Evolutionary conservation across 768 basidiomycete genomes (phyloP), one percentile per base, ranked within the genome.

Genomic region (Terana coerulea): DNA sequence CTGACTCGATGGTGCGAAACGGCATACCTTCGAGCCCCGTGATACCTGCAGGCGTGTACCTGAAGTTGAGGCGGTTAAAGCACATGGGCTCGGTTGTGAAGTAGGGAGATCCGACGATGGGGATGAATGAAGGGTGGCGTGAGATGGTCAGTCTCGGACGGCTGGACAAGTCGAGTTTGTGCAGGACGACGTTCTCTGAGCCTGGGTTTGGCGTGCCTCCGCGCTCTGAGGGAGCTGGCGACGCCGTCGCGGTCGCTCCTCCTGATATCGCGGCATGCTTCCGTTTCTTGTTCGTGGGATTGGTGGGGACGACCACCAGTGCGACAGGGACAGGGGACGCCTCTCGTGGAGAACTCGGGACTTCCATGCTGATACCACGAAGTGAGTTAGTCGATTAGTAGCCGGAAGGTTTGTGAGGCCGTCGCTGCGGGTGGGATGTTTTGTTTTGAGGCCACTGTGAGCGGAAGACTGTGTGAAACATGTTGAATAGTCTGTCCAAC

Each of bases 1-100:
- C 76, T 61, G 81, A 84, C 69, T 93, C 90, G 61, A 93, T 91
- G 2, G 87, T 87, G 12, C 89, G 80, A 61, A 87, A 92, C 12
- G 86, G 76, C 11, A 79, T 64, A 51, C 75, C 75, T 14, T 81
- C 83, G 8, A 73, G 74, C 0, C 77, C 78, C 21, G 80, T 77
- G 57, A 90, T 81, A 42, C 90, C 89, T 0, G 89, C 89, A 22
- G 90, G 89, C 9, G 81, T 75, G 56, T 92, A 92, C 37, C 90
- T 84, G 59, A 83, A 91, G 8, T 86, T 86, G 47, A 89, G 74
- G 50, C 87, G 82, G 61, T 91, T 91, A 59, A 81, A 74, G 47
- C 80, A 85, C 29, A 85, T 72, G 17, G 82, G 76, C 55, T 91
- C 89, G 7, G 87, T 90, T 56, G 76, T 77, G 70, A 73, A 77